A percentile compares a stretch with the other conserved stretches of the same genome.
phyloP scores from a whole-genome alignment of 805 yeast species.

The Saccharomycopsis malanga region DNA sequence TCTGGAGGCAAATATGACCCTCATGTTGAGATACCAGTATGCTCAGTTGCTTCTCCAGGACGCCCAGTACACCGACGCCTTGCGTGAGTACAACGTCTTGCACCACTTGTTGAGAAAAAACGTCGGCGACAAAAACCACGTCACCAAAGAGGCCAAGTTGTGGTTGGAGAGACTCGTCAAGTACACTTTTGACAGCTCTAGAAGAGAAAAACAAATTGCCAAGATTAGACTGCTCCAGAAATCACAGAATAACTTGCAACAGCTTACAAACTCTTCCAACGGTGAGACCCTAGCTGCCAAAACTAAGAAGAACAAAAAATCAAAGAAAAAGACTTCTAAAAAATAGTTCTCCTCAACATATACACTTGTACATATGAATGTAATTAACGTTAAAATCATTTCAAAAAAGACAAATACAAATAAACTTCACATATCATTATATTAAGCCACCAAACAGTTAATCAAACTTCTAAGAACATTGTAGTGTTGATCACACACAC shows the following conservation, averaged over 20 bases:
- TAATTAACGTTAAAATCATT: not conserved
- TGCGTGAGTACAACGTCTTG: constrained; percentile 49
- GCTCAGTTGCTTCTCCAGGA: constrained; percentile 50
- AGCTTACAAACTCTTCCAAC: constrained; percentile 1
- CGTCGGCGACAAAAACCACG: constrained; percentile 61
- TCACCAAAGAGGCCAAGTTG: constrained; percentile 59
- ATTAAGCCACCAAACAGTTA: no score
- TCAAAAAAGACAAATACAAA: no score
- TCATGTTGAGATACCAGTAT: constrained; percentile 59
- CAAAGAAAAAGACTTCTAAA: not conserved
- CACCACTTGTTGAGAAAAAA: constrained; percentile 46
- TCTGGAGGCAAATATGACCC: constrained; percentile 52
- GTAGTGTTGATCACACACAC: no score
- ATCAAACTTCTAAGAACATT: no score
- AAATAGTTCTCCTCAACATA: not conserved
- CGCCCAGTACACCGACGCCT: constrained; percentile 49
- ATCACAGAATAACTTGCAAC: constrained; percentile 6
- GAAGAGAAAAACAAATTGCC: constrained; percentile 29
- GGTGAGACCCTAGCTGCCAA: constrained; percentile 1
- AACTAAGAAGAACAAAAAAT: constrained; percentile 7
- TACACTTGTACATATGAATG: not conserved
- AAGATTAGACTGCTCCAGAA: constrained; percentile 10
- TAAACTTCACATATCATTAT: no score
- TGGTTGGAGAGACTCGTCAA: constrained; percentile 54
- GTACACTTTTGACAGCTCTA: constrained; percentile 41